A percentile compares a stretch with the other conserved stretches of the same genome.
Conservation (phyloP, 495 filamentous ascomycete species). For the Cryomyces minteri region DNA sequence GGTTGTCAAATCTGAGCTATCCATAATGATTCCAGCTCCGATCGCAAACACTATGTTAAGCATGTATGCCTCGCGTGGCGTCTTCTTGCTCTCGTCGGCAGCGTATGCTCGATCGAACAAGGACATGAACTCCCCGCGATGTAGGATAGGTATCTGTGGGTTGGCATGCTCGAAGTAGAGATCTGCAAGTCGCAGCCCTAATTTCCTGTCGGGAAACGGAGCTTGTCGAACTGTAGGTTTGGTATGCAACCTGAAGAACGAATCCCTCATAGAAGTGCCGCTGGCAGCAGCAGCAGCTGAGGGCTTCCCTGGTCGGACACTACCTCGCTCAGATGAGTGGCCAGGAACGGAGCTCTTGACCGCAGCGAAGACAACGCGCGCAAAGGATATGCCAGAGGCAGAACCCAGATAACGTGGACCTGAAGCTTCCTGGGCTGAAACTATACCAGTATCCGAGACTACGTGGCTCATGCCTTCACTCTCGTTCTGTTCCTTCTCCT, state of each 20-base stretch:
- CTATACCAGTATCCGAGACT: slow-evolving; percentile 59
- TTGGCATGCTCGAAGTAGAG: slow-evolving; percentile 94
- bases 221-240: slow-evolving; percentile 74
- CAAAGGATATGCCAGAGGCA: slow-evolving; percentile 85
- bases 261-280: slow-evolving; percentile 73
- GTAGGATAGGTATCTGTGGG: slow-evolving; percentile 84
- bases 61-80: slow-evolving; percentile 72
- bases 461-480: slow-evolving; percentile 48
- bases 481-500: slow-evolving; percentile 35
- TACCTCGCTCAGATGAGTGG: slow-evolving; percentile 38
- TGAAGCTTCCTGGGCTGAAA: slow-evolving; percentile 55
- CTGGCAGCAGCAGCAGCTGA: slow-evolving; percentile 19
- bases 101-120: slow-evolving; percentile 66
- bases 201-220: slow-evolving; percentile 57
- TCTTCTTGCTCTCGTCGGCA: slow-evolving; percentile 45
- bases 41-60: slow-evolving; percentile 98
- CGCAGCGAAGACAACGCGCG: slow-evolving; percentile 82
- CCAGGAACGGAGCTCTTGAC: slow-evolving; percentile 62
- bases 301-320: slow-evolving; percentile 28
- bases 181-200: slow-evolving; percentile 48
- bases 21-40: slow-evolving; percentile 80
- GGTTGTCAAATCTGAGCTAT: slow-evolving; percentile 25
- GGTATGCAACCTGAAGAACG: slow-evolving; percentile 85
- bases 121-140: slow-evolving; percentile 69
- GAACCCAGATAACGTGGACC: slow-evolving; percentile 70